Percentiles rank a stretch among this genome's conserved stretches.
Conservation (phyloP, 345 rosid genomes). For the Pseudoturritis turrita region DNA sequence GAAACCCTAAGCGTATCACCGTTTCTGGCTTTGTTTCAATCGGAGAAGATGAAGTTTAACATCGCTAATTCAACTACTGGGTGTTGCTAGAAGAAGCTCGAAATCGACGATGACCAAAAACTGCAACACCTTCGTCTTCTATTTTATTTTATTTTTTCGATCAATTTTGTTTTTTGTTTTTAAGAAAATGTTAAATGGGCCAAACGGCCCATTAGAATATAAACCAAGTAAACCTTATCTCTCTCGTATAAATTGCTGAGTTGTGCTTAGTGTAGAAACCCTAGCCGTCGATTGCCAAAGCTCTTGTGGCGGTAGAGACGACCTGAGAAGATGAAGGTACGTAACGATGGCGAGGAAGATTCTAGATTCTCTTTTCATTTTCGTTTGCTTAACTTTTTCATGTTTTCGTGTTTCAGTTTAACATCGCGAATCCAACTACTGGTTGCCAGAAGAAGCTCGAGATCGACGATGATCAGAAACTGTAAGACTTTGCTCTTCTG, state of each 20-base stretch:
- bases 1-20: no score
- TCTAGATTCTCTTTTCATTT: background rate
- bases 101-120: no score
- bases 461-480: slow-evolving; percentile 50
- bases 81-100: no score
- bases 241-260: background rate
- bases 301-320: background rate
- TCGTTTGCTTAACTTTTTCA: background rate
- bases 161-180: no score
- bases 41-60: no score
- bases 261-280: background rate
- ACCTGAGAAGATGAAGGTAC: slow-evolving; percentile 27
- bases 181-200: background rate
- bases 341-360: background rate
- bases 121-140: background rate
- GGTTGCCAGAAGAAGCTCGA: slow-evolving; percentile 59
- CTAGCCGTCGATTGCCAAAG: slow-evolving; percentile 5
- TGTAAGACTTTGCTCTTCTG: slow-evolving; percentile 17
- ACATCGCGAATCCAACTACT: slow-evolving; percentile 48
- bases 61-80: no score
- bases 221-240: background rate
- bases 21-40: no score
- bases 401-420: slow-evolving; percentile 29
- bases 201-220: background rate
- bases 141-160: background rate